A percentile compares a stretch with the other conserved stretches of the same genome.
These are phyloP conservation scores for Thoreauomyces humboldtii DNA, from an alignment of 192 early-diverging fungal species.

Conservation along the genomic window DNA sequence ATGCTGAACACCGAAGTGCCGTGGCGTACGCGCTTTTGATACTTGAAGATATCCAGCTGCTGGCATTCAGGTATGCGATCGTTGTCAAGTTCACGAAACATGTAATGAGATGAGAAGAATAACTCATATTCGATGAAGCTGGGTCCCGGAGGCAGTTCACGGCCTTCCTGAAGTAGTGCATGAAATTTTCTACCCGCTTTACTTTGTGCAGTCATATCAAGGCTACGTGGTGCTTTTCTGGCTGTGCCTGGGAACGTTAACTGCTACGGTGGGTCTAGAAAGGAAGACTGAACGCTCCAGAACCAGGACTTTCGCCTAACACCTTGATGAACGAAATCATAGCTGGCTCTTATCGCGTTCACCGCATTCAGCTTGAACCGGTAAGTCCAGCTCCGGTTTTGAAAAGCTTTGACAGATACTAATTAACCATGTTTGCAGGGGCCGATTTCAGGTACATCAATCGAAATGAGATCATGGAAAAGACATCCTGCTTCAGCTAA, in stretches of 20 bases:
- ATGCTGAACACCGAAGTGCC: not conserved
- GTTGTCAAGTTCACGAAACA: not conserved
- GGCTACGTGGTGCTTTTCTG: not conserved
- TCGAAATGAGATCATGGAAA: not conserved
- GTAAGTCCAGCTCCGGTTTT: not conserved
- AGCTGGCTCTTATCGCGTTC: constrained; percentile 2
- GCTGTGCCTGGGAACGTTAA: not conserved
- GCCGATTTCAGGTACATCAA: not conserved
- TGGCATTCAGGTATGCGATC: not conserved
- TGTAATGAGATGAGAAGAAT: not conserved
- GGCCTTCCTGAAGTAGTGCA: not conserved
- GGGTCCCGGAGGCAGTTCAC: not conserved
- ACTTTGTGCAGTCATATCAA: not conserved
- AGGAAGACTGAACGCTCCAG: not conserved
- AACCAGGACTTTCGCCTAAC: not conserved
- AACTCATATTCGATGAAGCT: not conserved
- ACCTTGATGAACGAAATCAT: not conserved
- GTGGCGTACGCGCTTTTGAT: not conserved
- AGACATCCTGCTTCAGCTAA: not conserved
- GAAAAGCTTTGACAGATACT: too few species aligned
- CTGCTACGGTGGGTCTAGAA: not conserved
- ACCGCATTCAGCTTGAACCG: not conserved
- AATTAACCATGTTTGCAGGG: too few species aligned
- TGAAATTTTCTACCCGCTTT: not conserved
- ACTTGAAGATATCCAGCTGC: not conserved